Evolutionary conservation across 1,284 basidiomycete genomes (phyloP).

Genomic region (Fistulinella cinereoalba): DNA sequence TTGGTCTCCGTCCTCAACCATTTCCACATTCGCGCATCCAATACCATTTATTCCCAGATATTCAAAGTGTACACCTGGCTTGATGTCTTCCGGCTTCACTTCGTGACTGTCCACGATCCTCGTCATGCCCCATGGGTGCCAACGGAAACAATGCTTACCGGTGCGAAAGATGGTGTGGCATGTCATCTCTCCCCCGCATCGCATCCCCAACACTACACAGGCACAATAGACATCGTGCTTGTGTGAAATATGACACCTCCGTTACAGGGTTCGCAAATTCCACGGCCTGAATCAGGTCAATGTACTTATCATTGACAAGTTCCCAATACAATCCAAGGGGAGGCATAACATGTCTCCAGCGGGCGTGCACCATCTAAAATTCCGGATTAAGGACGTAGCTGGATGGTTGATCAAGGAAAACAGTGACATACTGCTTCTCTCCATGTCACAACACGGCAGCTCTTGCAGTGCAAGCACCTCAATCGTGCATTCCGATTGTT

Average conservation of each 20-base stretch:
- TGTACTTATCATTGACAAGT: conserved; percentile 3
- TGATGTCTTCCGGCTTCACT: background rate
- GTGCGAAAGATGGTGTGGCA: background rate
- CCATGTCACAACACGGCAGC: conserved; percentile 1
- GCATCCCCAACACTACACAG: background rate
- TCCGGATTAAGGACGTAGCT: background rate
- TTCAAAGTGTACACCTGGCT: conserved; percentile 6
- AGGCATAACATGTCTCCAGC: background rate
- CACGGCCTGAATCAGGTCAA: background rate
- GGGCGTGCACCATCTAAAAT: conserved; percentile 6
- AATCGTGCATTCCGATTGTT: conserved; percentile 5
- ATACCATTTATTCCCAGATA: background rate
- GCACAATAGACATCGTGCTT: conserved; percentile 9
- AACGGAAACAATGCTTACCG: conserved; percentile 1
- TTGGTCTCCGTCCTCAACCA: background rate
- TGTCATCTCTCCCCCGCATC: too few species aligned
- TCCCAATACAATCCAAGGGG: conserved; percentile 1
- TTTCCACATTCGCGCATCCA: background rate
- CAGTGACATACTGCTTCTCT: conserved; percentile 9
- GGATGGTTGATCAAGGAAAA: background rate
- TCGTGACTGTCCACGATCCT: conserved; percentile 1
- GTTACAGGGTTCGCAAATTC: background rate
- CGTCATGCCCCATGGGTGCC: too few species aligned
- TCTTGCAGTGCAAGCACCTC: conserved; percentile 2
- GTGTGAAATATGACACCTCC: too few species aligned